Base-by-base conservation (phyloP, 371 early-diverging fungal species). In the Mortierella sp. region DNA sequence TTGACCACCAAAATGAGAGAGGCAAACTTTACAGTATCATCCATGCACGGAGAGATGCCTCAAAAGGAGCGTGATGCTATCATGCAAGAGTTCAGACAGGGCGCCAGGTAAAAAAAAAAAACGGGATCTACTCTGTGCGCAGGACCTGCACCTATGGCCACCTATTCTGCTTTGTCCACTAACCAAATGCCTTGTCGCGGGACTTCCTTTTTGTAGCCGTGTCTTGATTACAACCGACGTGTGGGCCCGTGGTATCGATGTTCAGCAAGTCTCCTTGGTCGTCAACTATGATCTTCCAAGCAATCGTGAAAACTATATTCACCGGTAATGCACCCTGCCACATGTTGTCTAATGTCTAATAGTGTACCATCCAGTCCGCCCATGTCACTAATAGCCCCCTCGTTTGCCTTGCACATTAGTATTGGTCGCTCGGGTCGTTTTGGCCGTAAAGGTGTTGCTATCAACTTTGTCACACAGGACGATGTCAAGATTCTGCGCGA, bases 41-140 rank as follows among this genome's bases (percentile, higher is more conserved):
- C 98, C 47, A 97, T 99, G 95, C 98, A 99, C 84, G 97, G 98
- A 79, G 99, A 99, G 56, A 97, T 98, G 91, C 90, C 91, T 34
- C 96, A 96, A 86, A 89, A 89, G 53, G 93, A 96, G 78, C 90
- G 98, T 64, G 92, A 93, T 77, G 87, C 90, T 45, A 95, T 95
- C 74, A 92, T 98, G 93, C 87, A 91, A 53, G 94, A 95, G 80
- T 97, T 98, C 85, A 91, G 95, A 72, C 87, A 90, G 57, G 94
- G 94, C 37, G 83, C 87, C 55, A 87, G 86, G 88, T 86, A 81
- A 51, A 37, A 29, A n/a, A n/a, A n/a, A n/a, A n/a, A n/a, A n/a
- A n/a, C n/a, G n/a, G n/a, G n/a, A n/a, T n/a, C n/a, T n/a, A n/a
- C n/a, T n/a, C n/a, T n/a, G n/a, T n/a, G n/a, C n/a, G n/a, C n/a